A percentile compares a stretch with the other conserved stretches of the same genome.
Evolutionary conservation across 2,329 filamentous ascomycete species (phyloP).

Genomic region (Claviceps purpurea): DNA sequence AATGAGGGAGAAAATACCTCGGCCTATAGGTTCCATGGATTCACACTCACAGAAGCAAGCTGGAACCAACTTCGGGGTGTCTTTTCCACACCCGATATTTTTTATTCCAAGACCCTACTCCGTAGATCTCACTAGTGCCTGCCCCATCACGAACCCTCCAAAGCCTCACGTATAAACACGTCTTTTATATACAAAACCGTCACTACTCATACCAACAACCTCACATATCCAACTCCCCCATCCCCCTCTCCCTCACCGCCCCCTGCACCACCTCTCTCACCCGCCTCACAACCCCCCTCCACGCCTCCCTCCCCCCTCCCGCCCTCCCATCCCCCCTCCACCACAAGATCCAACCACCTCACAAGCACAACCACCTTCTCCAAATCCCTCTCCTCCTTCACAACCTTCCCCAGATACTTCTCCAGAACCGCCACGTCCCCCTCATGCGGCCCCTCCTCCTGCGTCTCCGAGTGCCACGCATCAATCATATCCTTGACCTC

Average conservation of each 20-base stretch:
- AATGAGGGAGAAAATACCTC: no score
- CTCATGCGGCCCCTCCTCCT: conserved; percentile 59
- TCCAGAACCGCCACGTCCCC: conserved; percentile 66
- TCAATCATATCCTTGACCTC: conserved; percentile 64
- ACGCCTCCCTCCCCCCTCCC: conserved; percentile 26
- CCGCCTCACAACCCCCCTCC: conserved; percentile 29
- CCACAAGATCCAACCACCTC: conserved; percentile 50
- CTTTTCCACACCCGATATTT: no score
- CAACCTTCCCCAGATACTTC: conserved; percentile 58
- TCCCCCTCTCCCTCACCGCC: conserved; percentile 41
- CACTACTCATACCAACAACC: no score
- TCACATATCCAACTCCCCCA: conserved; percentile 35
- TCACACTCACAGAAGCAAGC: no score
- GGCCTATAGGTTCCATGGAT: no score
- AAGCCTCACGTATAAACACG: no score
- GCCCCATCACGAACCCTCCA: no score
- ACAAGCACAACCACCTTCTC: conserved; percentile 58
- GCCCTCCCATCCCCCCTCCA: conserved; percentile 32
- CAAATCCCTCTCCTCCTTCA: conserved; percentile 64
- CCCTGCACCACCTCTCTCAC: conserved; percentile 39
- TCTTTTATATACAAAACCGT: no score
- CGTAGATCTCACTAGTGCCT: no score
- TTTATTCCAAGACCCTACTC: no score
- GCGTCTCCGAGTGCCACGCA: conserved; percentile 64
- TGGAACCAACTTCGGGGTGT: no score